These are phyloP conservation scores for Larix kaempferi DNA, from an alignment of 75 land plant species.

Conservation along the genomic window DNA sequence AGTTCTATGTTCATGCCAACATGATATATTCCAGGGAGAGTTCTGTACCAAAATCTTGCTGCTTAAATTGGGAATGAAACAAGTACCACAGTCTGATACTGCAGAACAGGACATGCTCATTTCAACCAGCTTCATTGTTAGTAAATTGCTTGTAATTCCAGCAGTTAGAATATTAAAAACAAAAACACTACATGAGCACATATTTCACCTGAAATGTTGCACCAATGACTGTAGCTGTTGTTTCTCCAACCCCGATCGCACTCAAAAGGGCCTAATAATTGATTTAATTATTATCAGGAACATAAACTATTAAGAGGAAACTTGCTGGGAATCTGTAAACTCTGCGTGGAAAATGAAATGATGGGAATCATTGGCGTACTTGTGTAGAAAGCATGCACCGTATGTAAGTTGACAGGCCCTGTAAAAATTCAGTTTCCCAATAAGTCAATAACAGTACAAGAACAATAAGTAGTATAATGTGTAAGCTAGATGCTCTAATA, in stretches of 20 bases:
- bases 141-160: background rate
- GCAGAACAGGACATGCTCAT: background rate
- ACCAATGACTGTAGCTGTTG: conserved; percentile 91
- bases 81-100: background rate
- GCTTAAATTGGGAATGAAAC: background rate
- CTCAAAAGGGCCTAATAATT: conserved; percentile 80
- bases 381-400: conserved; percentile 97
- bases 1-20: background rate
- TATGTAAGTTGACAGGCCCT: conserved; percentile 96
- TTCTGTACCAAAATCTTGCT: background rate
- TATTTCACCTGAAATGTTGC: conserved; percentile 89
- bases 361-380: conserved; percentile 26
- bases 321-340: background rate
- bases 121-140: background rate
- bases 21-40: background rate
- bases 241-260: conserved; percentile 96
- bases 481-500: background rate
- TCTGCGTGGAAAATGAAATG: background rate
- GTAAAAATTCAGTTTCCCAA: conserved; percentile 10
- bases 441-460: background rate
- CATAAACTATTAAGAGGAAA: background rate
- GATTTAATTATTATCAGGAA: conserved; percentile 1
- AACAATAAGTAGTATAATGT: background rate
- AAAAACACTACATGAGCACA: conserved; percentile 3
- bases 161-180: background rate